phyloP scores from a whole-genome alignment of 139 green algal species.

The Tetraselmis striata region DNA sequence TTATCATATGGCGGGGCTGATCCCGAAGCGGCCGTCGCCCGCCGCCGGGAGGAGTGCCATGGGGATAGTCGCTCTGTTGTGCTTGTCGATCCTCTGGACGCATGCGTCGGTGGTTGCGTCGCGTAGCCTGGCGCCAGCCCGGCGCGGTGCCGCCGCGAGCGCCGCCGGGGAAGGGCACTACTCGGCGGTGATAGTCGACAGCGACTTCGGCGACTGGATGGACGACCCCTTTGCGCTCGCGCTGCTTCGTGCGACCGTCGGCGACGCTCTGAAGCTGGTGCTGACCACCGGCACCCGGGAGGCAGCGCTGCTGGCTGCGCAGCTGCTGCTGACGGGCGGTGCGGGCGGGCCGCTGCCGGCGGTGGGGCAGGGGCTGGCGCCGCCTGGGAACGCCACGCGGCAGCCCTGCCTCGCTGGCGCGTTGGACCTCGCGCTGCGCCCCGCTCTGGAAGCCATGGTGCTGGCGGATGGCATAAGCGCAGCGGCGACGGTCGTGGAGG shows the following conservation, averaged over 20 bases:
- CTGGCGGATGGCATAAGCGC: background rate
- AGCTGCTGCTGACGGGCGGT: background rate
- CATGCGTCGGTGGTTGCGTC: no score
- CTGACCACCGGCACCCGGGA: background rate
- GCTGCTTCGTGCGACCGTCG: background rate
- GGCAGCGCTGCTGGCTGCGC: background rate
- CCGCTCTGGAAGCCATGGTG: background rate
- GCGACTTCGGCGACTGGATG: background rate
- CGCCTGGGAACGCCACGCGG: background rate
- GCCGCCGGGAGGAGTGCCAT: no score
- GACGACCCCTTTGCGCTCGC: background rate
- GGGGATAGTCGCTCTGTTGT: no score
- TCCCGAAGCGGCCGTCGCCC: no score
- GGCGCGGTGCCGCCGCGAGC: no score
- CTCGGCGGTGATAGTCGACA: background rate
- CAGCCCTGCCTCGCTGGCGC: background rate
- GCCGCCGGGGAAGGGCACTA: no score
- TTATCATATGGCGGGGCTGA: no score
- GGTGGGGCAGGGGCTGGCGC: background rate
- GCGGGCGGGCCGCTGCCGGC: background rate
- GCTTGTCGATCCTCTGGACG: no score
- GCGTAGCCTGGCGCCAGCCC: no score
- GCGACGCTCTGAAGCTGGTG: background rate
- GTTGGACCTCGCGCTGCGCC: background rate
- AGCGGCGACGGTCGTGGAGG: background rate